Evolutionary conservation across 805 yeast genomes (phyloP).

Genomic region (Metschnikowia chrysomelidarum): DNA sequence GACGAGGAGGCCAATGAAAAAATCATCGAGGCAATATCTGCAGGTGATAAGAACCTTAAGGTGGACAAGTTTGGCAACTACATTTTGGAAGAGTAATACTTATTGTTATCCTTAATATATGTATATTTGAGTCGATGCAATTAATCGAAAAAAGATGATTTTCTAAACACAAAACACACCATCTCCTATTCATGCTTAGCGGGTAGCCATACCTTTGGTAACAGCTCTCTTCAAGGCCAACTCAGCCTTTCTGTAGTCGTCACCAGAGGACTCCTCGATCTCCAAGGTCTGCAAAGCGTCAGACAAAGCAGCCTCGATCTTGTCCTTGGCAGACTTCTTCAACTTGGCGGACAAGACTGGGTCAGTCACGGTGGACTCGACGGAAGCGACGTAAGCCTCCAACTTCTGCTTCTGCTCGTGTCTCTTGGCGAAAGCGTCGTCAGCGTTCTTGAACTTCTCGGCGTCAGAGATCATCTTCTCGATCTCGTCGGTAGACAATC

Average conservation of each 20-base stretch:
- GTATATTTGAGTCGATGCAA: constrained; percentile 6
- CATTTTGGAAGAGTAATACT: constrained; percentile 48
- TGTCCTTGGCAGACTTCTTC: constrained; percentile 96
- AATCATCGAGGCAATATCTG: constrained; percentile 67
- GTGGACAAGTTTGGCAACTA: constrained; percentile 85
- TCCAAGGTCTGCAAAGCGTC: constrained; percentile 98
- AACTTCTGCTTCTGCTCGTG: constrained; percentile 99
- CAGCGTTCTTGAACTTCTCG: constrained; percentile 85
- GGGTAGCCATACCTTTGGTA: constrained; percentile 98
- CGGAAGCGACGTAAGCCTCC: constrained; percentile 89
- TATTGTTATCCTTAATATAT: constrained; percentile 4
- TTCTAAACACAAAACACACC: constrained; percentile 21
- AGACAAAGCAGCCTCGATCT: constrained; percentile 95
- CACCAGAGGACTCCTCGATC: constrained; percentile 94
- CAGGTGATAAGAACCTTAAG: constrained; percentile 63
- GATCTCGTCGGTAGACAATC: constrained; percentile 48
- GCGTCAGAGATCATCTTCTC: constrained; percentile 49
- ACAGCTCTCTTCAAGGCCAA: constrained; percentile 98
- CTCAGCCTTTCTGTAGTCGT: constrained; percentile 99
- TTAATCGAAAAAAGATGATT: constrained; percentile 15
- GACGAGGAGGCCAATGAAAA: constrained; percentile 45
- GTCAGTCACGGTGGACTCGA: constrained; percentile 94
- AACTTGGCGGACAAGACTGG: constrained; percentile 95
- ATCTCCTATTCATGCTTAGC: constrained; percentile 50
- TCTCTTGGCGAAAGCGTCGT: constrained; percentile 98